Conservation (phyloP, 2,329 filamentous ascomycete genomes). For the Myriangium duriaei region DNA sequence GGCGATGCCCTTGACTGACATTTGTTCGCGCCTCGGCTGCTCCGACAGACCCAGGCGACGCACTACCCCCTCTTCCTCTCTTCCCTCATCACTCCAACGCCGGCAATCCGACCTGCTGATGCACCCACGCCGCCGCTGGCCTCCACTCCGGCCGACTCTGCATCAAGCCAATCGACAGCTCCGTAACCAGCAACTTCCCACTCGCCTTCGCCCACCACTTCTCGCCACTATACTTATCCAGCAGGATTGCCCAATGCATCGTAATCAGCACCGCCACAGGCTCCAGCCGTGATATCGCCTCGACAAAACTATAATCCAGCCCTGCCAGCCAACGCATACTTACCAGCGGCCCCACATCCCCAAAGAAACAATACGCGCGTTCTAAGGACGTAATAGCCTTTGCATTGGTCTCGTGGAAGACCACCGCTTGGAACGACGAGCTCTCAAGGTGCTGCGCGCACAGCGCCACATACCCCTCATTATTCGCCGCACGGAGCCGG, state of each 20-base stretch:
- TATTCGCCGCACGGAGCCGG: not conserved
- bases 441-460: not conserved
- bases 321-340: conserved; percentile 1
- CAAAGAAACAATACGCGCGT: conserved; percentile 4
- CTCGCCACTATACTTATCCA: not conserved
- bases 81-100: not conserved
- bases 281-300: conserved; percentile 1
- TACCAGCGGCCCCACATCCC: conserved; percentile 3
- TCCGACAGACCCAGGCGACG: too few species aligned
- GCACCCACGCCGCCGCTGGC: not conserved
- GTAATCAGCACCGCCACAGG: conserved; percentile 4
- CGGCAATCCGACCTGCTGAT: not conserved
- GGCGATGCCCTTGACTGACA: too few species aligned
- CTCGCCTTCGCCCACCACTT: conserved; percentile 4
- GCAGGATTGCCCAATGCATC: conserved; percentile 8
- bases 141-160: not conserved
- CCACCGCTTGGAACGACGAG: conserved; percentile 1
- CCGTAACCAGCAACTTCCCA: conserved; percentile 9
- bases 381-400: not conserved
- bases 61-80: too few species aligned
- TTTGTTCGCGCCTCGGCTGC: too few species aligned
- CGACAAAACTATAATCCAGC: not conserved
- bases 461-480: not conserved
- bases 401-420: conserved; percentile 1
- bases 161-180: conserved; percentile 11